A percentile compares a stretch with the other conserved stretches of the same genome.
phyloP scores from a whole-genome alignment of 2,329 filamentous ascomycete genomes.

The Zymoseptoria brevis region DNA sequence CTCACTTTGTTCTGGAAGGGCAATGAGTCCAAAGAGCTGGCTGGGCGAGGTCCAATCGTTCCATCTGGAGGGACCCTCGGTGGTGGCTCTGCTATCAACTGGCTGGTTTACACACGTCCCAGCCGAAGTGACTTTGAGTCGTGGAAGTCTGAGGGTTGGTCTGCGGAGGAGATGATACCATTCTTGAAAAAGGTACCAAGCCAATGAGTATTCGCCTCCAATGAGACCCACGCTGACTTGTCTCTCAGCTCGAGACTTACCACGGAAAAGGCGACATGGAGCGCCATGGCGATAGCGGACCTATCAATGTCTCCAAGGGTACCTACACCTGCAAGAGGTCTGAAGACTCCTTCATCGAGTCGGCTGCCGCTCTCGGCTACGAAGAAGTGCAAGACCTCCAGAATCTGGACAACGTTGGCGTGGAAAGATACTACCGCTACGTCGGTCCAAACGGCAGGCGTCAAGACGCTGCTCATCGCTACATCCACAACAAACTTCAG shows the following conservation, averaged over 20 bases:
- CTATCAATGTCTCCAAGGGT: conserved; percentile 48
- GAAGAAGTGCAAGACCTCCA: conserved; percentile 47
- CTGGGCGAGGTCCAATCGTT: conserved; percentile 38
- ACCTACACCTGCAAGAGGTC: conserved; percentile 34
- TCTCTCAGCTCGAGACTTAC: conserved; percentile 47
- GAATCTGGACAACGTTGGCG: conserved; percentile 38
- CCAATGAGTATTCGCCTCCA: not conserved
- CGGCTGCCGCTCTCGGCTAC: conserved; percentile 42
- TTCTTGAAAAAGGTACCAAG: conserved; percentile 45
- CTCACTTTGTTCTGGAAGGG: conserved; percentile 47
- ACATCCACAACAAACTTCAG: conserved; percentile 46
- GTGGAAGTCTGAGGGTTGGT: conserved; percentile 48
- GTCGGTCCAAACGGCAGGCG: conserved; percentile 45
- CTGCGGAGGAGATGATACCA: conserved; percentile 44
- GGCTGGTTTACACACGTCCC: conserved; percentile 38
- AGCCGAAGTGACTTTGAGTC: conserved; percentile 44
- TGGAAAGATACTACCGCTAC: conserved; percentile 41
- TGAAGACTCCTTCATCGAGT: conserved; percentile 45
- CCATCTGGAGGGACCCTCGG: conserved; percentile 48
- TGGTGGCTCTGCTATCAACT: conserved; percentile 44
- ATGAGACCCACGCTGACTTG: not conserved
- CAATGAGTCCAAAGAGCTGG: conserved; percentile 40
- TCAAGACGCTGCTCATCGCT: conserved; percentile 50
- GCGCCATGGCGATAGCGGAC: conserved; percentile 48
- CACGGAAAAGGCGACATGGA: conserved; percentile 39